Evolutionary conservation across 1,284 basidiomycete species (phyloP).

Genomic region (Pascua sp.): DNA sequence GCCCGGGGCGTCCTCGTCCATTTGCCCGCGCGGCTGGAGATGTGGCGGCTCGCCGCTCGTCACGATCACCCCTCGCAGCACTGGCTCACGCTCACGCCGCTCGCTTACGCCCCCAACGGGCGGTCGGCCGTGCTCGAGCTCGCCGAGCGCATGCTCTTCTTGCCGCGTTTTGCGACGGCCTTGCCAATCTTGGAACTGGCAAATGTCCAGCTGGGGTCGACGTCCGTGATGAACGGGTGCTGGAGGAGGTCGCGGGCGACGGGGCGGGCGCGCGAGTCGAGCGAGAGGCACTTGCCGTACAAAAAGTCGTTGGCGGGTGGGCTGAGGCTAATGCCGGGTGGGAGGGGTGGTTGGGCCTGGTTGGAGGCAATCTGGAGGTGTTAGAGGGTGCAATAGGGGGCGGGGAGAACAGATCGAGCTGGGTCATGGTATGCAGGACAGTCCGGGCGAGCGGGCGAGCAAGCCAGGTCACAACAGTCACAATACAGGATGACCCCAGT

Average conservation of each 20-base stretch:
- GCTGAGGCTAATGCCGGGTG: slow-evolving; percentile 71
- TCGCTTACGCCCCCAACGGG: too few species aligned
- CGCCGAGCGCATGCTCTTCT: slow-evolving; percentile 11
- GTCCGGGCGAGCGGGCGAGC: too few species aligned
- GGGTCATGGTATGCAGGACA: too few species aligned
- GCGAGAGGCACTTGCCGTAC: slow-evolving; percentile 79
- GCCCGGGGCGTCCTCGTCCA: too few species aligned
- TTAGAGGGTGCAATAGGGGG: slow-evolving; percentile 63
- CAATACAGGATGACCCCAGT: too few species aligned
- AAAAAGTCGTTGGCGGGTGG: slow-evolving; percentile 80
- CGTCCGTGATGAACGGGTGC: slow-evolving; percentile 72
- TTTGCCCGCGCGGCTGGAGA: too few species aligned
- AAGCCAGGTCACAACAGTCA: too few species aligned
- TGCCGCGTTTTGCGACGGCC: slow-evolving; percentile 31
- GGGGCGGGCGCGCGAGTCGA: slow-evolving; percentile 82
- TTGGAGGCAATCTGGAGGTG: slow-evolving; percentile 33
- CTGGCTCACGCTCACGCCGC: too few species aligned
- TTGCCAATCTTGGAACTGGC: slow-evolving; percentile 43
- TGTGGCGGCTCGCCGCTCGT: too few species aligned
- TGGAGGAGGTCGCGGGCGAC: slow-evolving; percentile 74
- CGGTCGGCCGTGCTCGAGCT: background rate
- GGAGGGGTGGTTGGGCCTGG: slow-evolving; percentile 66
- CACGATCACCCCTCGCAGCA: too few species aligned
- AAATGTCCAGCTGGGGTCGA: slow-evolving; percentile 71
- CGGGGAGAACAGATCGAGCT: too few species aligned